Base-by-base conservation (phyloP, 805 yeast species). In the Saccharomycopsis malanga region DNA sequence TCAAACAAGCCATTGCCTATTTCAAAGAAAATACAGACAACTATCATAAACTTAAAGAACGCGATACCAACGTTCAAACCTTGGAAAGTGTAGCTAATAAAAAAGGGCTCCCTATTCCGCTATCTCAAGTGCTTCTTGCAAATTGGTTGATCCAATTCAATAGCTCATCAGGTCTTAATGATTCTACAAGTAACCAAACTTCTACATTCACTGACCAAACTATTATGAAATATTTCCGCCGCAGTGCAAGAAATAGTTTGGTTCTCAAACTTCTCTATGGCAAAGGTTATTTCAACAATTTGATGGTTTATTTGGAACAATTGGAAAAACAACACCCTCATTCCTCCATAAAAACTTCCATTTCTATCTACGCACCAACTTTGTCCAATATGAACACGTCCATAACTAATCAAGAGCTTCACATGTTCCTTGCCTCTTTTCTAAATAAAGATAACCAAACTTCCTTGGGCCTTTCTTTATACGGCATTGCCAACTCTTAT, bases 81-180 rank as follows among this genome's bases (percentile, higher is more conserved):
- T 24, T 49, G 14, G 46, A 48, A 29, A 23, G 18, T 12, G 48
- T 45, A 21, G 48, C 53, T 2, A 38, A 43, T 14, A 49, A 45
- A 25, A 25, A 39, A 7, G 50, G 50, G 15, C 35, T 52, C 10
- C 54, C 54, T 23, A 49, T 52, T 27, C 54, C 54, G 7, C 41
- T 52, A 24, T 36, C 53, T 3, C 54, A 52, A 34, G 46, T 47
- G 24, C 27, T 52, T 14, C 46, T 35, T 21, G 48, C 48, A 2
- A 52, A 49, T 27, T 52, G 54, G 54, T 40, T 52, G 42, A 46
- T 49, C 22, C 50, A 52, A 21, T 52, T 52, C 34, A 43, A 24
- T 15, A 17, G 34, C 9, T 17, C 35, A 10, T 3, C 38, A 5
- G 29, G 15, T 10, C 17, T 4, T 25, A 6, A 15, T 4, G 20